Base-by-base conservation (phyloP, 2,329 filamentous ascomycete genomes). In the Trichophyton benhamiae region DNA sequence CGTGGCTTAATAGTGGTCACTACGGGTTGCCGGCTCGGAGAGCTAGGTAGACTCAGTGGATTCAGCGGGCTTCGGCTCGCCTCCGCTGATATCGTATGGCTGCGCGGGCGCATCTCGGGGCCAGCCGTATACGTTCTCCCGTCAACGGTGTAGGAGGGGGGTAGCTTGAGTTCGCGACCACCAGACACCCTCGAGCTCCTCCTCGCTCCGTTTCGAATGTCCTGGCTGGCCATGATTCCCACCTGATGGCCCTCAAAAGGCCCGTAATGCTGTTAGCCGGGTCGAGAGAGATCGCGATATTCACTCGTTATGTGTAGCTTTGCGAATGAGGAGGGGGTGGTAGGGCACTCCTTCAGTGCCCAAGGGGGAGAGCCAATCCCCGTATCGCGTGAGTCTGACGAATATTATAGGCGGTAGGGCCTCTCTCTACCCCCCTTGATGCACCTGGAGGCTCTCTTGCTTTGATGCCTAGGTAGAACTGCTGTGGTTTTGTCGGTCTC, bases 1-100 rank as follows among this genome's bases (percentile, higher is more conserved):
- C 68, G 69, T 25, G 69, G 70, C 59, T 71, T 66, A 15, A 65
- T 62, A 5, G 72, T 65, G 25, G 68, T 67, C 42, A 72, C 64
- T 15, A 71, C 66, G 0, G 72, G 70, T 8, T 67, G 41, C 17
- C 58, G 41, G 58, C 58, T 17, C 41, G 58, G 38, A 30, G 58
- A 48, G 30, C 41, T 46, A 27, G 58, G 44, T 17, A 52, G 8
- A 4, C n/a, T 58, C 36, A 44, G 52, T 11, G 33, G 8, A 9
- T 42, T 58, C 36, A 44, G 52, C 7, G 52, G 27, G 2, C 5
- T 27, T 36, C 52, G 13, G 27, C 27, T 36, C 27, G n/a, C 30
- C 7, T 55, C 52, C 27, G 17, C 52, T n/a, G 52, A 27, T 38
- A 55, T 30, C 27, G 52, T 55, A 36, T 36, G 25, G 52, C 52